These are phyloP conservation scores for Hypoxylon sp. DNA, from an alignment of 2,329 filamentous ascomycete species.

Conservation along the genomic window DNA sequence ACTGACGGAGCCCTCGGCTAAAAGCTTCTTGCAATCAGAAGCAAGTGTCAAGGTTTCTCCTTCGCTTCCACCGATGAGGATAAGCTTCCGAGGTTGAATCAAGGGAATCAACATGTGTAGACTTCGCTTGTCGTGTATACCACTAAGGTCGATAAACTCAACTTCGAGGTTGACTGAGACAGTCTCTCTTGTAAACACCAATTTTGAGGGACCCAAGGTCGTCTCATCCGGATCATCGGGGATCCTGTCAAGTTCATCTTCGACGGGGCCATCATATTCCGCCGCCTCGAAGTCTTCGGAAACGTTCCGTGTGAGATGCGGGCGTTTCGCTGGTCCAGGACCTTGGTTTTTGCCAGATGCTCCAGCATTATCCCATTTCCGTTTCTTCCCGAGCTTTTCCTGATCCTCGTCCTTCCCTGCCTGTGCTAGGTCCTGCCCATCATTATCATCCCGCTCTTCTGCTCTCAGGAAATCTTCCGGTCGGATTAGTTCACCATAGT, in stretches of 20 bases:
- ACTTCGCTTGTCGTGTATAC: constrained; percentile 92
- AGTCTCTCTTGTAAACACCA: constrained; percentile 74
- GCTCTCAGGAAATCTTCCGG: constrained; percentile 94
- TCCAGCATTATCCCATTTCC: constrained; percentile 86
- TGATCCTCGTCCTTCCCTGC: constrained; percentile 66
- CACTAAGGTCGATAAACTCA: constrained; percentile 91
- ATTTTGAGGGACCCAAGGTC: constrained; percentile 78
- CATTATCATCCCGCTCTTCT: constrained; percentile 86
- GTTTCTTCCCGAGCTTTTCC: constrained; percentile 86
- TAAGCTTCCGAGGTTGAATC: constrained; percentile 93
- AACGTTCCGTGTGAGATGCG: constrained; percentile 61
- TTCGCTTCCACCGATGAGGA: constrained; percentile 85
- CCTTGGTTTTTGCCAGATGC: constrained; percentile 60
- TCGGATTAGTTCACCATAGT: constrained; percentile 93
- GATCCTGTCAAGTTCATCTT: constrained; percentile 71
- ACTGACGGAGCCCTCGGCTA: constrained; percentile 71
- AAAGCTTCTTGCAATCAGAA: constrained; percentile 80
- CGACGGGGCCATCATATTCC: constrained; percentile 58
- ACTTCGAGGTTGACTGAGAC: constrained; percentile 81
- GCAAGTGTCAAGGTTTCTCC: constrained; percentile 86
- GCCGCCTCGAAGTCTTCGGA: constrained; percentile 64
- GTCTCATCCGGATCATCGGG: constrained; percentile 69
- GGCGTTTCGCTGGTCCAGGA: constrained; percentile 71
- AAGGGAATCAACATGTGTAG: constrained; percentile 95
- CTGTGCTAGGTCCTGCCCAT: constrained; percentile 73